Percentiles rank a stretch among this genome's conserved stretches.
Conservation (phyloP, 169 alveolate species). For the Hepatocystis sp. region DNA sequence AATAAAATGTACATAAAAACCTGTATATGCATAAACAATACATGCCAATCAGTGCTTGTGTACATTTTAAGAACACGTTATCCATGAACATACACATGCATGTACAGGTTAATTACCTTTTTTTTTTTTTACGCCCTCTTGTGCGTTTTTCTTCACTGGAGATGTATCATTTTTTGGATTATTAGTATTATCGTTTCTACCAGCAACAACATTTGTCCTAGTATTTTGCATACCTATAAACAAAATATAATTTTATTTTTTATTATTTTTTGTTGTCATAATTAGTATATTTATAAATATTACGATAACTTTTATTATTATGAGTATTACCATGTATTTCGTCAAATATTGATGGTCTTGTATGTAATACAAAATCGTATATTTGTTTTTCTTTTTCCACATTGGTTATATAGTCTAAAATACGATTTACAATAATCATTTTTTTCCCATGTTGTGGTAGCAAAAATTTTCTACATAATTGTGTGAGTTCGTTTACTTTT, state of each 20-base stretch:
- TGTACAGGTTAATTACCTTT: too few relatives aligned
- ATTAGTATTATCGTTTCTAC: background rate
- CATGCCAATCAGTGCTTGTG: background rate
- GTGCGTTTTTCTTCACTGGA: too few relatives aligned
- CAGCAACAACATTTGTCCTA: background rate
- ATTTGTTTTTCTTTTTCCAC: constrained; percentile 73
- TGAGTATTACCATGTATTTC: constrained; percentile 1
- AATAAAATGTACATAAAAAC: constrained; percentile 2
- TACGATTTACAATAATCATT: constrained; percentile 57
- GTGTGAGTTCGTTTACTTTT: constrained; percentile 64
- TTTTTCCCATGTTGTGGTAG: constrained; percentile 74
- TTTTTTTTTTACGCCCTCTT: too few relatives aligned
- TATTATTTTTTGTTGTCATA: background rate
- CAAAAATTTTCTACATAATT: constrained; percentile 59
- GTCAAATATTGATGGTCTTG: constrained; percentile 63
- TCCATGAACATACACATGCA: background rate
- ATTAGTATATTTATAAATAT: background rate
- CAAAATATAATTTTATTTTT: too few relatives aligned
- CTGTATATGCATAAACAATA: background rate
- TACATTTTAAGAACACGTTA: background rate
- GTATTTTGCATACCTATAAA: too few relatives aligned
- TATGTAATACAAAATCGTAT: constrained; percentile 44
- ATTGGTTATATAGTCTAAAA: constrained; percentile 58
- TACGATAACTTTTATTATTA: constrained; percentile 1
- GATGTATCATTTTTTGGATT: background rate